phyloP scores from a whole-genome alignment of 1,284 basidiomycete genomes.

The Heterobasidion parviporum region DNA sequence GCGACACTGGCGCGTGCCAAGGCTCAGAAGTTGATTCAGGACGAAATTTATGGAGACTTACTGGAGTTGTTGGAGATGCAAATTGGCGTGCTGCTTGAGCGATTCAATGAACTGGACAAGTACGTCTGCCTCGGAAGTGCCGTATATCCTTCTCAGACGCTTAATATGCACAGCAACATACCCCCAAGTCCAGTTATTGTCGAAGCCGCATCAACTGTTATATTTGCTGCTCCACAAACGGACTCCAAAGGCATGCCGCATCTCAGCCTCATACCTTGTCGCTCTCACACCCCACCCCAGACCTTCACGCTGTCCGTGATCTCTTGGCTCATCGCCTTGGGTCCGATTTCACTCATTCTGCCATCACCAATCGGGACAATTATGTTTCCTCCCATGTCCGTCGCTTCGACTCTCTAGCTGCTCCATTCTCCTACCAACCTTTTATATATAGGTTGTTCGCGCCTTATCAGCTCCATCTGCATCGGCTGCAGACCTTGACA shows the following conservation, averaged over 20 bases:
- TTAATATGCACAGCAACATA: slow-evolving; percentile 18
- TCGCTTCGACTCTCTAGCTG: not conserved
- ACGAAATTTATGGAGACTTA: slow-evolving; percentile 53
- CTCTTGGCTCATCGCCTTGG: slow-evolving; percentile 49
- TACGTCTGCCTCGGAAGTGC: slow-evolving; percentile 16
- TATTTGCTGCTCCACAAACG: slow-evolving; percentile 48
- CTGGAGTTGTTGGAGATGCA: slow-evolving; percentile 61
- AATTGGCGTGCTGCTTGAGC: slow-evolving; percentile 50
- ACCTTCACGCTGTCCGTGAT: slow-evolving; percentile 46
- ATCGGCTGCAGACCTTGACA: slow-evolving; percentile 46
- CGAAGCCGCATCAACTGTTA: slow-evolving; percentile 61
- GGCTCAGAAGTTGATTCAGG: slow-evolving; percentile 55
- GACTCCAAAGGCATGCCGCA: slow-evolving; percentile 45
- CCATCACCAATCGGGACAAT: slow-evolving; percentile 39
- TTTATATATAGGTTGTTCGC: slow-evolving; percentile 36
- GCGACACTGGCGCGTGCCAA: slow-evolving; percentile 57
- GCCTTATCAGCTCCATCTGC: slow-evolving; percentile 43
- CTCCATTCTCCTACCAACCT: slow-evolving; percentile 2
- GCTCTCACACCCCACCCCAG: slow-evolving; percentile 25
- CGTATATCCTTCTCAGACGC: not conserved
- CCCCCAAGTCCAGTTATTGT: slow-evolving; percentile 38
- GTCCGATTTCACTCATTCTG: slow-evolving; percentile 46
- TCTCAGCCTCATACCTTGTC: not conserved
- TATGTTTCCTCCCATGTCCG: slow-evolving; percentile 48
- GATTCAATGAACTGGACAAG: slow-evolving; percentile 50